Evolutionary conservation across 345 rosid species (phyloP), one percentile per base, ranked within the genome.

Genomic region (Eucalyptus brandiana): DNA sequence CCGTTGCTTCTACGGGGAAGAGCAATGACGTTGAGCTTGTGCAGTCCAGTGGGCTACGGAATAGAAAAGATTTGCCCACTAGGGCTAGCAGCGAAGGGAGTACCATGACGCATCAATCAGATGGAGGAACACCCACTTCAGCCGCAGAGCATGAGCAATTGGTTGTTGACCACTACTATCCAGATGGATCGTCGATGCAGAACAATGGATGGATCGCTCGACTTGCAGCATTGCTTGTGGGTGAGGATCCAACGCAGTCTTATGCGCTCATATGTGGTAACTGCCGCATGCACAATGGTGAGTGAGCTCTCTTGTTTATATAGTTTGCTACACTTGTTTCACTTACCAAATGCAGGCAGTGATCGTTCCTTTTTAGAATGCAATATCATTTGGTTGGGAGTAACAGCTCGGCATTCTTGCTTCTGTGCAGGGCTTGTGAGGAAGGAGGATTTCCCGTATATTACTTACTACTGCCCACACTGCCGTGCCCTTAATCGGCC

Each of bases 231-330:
- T 93, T 98, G 37, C 97, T 97, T n/a, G 99, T 96, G 18, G 99
- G 99, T 0, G 99, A 98, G 91, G 99, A 98, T 91, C 99, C 99
- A 50, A 92, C 95, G 8, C 99, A 97, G 87, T 98, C 99, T 44
- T 98, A 91, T 90, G 99, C 99, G 7, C 95, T 98, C 89, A 98
- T 98, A 88, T 98, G 99, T 88, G 98, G 99, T 81, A 97, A 94
- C 90, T 98, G 99, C 89, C 97, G 92, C 88, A 96, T 95, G 98
- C 99, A 98, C 92, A 98, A 97, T 83, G 99, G 99, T 98, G 89
- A 94, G 96, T 89, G 86, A 86, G 42, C 56, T 60, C 14, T 19
- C 65, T 54, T 60, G 19, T 87, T 60, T 11, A 87, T 87, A 15
- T 87, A 34, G 85, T 23, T 76, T 40, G 47, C 42, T 12, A 40